These are phyloP conservation scores for Raphanus hybrid DNA, from an alignment of 441 rosid species.

Conservation along the genomic window DNA sequence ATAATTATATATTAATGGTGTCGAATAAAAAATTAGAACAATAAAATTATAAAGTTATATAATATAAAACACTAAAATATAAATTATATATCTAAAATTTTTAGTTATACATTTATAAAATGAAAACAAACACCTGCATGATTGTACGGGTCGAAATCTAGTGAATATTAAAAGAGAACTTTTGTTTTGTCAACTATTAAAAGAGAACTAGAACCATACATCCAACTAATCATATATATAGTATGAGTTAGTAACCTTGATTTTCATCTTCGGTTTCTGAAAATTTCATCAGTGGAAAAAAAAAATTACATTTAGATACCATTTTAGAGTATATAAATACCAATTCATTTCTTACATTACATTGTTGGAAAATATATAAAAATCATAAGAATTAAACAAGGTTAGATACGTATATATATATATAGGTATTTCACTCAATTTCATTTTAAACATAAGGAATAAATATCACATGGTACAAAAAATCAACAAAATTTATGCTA, in stretches of 20 bases:
- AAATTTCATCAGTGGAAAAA: neutral
- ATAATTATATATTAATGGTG: no score
- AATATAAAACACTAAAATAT: no score
- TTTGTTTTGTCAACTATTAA: no score
- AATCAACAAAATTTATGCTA: neutral
- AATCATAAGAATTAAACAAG: neutral
- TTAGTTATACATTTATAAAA: no score
- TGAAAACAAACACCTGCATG: no score
- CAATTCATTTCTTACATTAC: conserved; percentile 13
- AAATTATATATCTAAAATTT: no score
- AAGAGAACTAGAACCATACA: neutral
- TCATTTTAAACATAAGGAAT: neutral
- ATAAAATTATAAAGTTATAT: no score
- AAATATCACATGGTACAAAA: neutral
- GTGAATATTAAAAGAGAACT: neutral
- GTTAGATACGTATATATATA: neutral
- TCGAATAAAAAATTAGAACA: no score
- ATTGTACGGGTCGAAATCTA: no score
- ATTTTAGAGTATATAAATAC: neutral
- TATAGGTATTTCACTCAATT: neutral
- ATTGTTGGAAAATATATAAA: neutral
- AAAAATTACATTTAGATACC: neutral
- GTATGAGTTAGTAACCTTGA: neutral
- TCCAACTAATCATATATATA: neutral
- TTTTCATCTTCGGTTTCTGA: conserved; percentile 6